Base-by-base conservation (phyloP, 441 rosid species). In the Erysimum cheiri region DNA sequence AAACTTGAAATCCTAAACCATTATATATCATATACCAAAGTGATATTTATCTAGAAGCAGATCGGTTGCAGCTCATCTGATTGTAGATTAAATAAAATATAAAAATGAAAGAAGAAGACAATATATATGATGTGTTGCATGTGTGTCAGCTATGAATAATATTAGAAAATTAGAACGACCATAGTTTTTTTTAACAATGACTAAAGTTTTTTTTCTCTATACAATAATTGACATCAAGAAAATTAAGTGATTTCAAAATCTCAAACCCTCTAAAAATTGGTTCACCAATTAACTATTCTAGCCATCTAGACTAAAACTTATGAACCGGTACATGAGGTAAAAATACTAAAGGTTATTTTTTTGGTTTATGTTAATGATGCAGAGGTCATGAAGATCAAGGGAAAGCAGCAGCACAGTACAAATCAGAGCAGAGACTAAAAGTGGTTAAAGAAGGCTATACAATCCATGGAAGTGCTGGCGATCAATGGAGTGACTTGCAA, bases 401-500 rank as follows among this genome's bases (percentile, higher is more conserved):
- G 14, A 85, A 77, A 59, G 22, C 71, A 24, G 95, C 94, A 10
- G 71, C 60, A 1, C 64, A 73, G 2, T 88, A 83, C 82, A 92
- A 90, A 75, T 92, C 93, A 0, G 79, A 85, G 81, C 88, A 72
- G 87, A 83, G 96, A 75, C 40, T 68, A 7, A 86, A 86, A 77
- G 64, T 90, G 77, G 68, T 76, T 6, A 49, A 80, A n/a, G 81
- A 78, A 77, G 97, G 93, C 12, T 90, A 83, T 40, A 83, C 73
- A 57, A 79, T 92, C 67, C 91, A 76, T 37, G 95, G 89, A 69
- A 87, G 69, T 79, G 80, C 89, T 1, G 92, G 95, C 32, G 95
- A 92, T 78, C 98, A 92, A 71, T 90, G 96, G 96, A 88, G 96
- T 60, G 93, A 90, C 57, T 77, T 92, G 67, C 46, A 71, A 26